Base-by-base conservation (phyloP, 2,329 filamentous ascomycete species). In the Ascochyta lentis region DNA sequence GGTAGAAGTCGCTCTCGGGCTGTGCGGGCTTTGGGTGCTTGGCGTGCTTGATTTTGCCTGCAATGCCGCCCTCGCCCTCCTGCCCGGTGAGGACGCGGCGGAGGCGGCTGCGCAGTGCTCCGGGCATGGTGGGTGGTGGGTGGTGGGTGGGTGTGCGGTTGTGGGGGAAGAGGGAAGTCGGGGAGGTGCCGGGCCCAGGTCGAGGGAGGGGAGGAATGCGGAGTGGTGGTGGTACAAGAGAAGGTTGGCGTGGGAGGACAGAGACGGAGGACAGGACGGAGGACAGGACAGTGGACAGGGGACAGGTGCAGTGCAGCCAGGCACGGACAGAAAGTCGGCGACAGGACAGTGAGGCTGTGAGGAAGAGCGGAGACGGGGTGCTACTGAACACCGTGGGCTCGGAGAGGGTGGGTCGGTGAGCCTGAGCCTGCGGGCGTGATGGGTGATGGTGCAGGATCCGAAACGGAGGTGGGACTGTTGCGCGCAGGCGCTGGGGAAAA, bases 1-100 rank as follows among this genome's bases (percentile, higher is more conserved):
- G 77, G 71, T 82, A 82, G 61, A 80, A 76, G 55, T 79, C 78
- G 64, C 72, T 76, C 19, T 79, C 75, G 63, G 71, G 76, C 57
- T 74, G 69, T 12, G 70, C 65, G 54, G 65, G 59, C 38, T 76
- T 74, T 26, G 68, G 58, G 31, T 54, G 59, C 34, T 70, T 72
- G 58, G 65, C 56, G 37, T 63, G 66, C 54, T 64, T 66, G 40
- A 66, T 65, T 29, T 66, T 69, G 56, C 54, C 63, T 34, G 67
- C 63, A 31, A 65, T 49, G 31, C 61, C 59, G 37, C 52, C 52
- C 49, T 70, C 64, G 40, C 67, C 69, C 38, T 63, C 57, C 46
- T 69, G 71, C 43, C 66, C 68, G 61, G 74, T 70, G 70, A 82
- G 77, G 51, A 78, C 76, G 44, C 76, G 73, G 63, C 77, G 79